These are phyloP conservation scores for Paramecium sonneborni DNA, from an alignment of 73 alveolate species.

Conservation along the genomic window DNA sequence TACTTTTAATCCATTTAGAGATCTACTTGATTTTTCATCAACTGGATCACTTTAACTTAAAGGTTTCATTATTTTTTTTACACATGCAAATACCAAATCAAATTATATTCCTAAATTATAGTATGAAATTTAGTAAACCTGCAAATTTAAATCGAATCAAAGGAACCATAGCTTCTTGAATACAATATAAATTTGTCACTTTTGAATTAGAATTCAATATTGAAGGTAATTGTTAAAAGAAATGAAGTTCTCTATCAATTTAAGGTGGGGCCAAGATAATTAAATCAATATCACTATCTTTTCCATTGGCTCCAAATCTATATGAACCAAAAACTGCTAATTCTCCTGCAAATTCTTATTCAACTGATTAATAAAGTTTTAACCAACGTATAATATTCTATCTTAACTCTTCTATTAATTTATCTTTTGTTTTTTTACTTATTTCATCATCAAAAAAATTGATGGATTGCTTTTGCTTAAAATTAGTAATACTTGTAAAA, in stretches of 20 bases:
- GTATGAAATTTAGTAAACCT: conserved; percentile 65
- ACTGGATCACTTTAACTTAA: conserved; percentile 15
- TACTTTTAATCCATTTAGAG: conserved; percentile 95
- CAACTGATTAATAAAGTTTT: not conserved
- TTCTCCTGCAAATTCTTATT: conserved; percentile 21
- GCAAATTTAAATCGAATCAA: conserved; percentile 85
- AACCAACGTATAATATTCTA: not conserved
- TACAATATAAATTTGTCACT: conserved; percentile 82
- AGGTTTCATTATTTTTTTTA: conserved; percentile 6
- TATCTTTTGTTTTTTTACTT: conserved; percentile 5
- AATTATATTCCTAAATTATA: conserved; percentile 61
- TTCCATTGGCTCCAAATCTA: conserved; percentile 89
- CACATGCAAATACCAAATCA: conserved; percentile 90
- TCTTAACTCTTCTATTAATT: conserved; percentile 26
- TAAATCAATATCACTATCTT: conserved; percentile 97
- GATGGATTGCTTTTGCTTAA: not conserved
- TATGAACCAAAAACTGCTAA: conserved; percentile 85
- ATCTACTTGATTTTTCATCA: conserved; percentile 83
- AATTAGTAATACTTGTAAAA: not conserved
- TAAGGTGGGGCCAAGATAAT: conserved; percentile 90
- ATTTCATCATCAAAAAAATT: conserved; percentile 37
- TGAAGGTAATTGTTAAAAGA: conserved; percentile 83
- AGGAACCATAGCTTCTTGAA: conserved; percentile 92
- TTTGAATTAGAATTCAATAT: conserved; percentile 75
- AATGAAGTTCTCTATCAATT: conserved; percentile 86